phyloP scores from a whole-genome alignment of 1,139 yeast genomes.

The Eremothecium sinecaudum region DNA sequence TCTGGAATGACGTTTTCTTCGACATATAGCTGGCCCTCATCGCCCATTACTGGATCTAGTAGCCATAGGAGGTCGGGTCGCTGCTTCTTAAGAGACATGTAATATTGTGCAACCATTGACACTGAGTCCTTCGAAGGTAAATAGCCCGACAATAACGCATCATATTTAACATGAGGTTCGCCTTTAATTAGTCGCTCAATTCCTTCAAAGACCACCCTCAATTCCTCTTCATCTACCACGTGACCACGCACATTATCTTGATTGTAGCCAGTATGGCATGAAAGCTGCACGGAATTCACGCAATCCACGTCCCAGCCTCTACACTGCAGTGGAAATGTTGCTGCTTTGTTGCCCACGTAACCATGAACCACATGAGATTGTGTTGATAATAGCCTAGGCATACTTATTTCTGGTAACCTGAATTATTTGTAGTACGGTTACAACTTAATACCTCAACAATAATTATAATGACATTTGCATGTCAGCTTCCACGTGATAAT shows the following conservation, averaged over 20 bases:
- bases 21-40: constrained; percentile 59
- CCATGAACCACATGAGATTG: constrained; percentile 69
- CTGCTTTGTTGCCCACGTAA: constrained; percentile 54
- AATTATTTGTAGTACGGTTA: too few relatives aligned
- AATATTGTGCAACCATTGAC: constrained; percentile 29
- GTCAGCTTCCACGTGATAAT: too few relatives aligned
- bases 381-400: constrained; percentile 32
- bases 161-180: too few relatives aligned
- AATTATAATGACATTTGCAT: too few relatives aligned
- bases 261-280: constrained; percentile 64
- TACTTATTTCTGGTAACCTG: too few relatives aligned
- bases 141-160: constrained; percentile 51
- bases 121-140: constrained; percentile 43
- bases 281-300: constrained; percentile 53
- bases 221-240: constrained; percentile 23
- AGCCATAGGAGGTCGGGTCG: constrained; percentile 34
- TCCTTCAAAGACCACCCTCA: constrained; percentile 32
- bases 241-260: constrained; percentile 34
- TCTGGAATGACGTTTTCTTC: constrained; percentile 45
- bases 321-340: constrained; percentile 54
- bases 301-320: constrained; percentile 62
- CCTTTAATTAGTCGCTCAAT: constrained; percentile 25
- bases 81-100: constrained; percentile 19
- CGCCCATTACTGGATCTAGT: constrained; percentile 72
- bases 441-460: too few relatives aligned